Evolutionary conservation across 257 asterid species (phyloP).

Genomic region (Solanum verrucosum): DNA sequence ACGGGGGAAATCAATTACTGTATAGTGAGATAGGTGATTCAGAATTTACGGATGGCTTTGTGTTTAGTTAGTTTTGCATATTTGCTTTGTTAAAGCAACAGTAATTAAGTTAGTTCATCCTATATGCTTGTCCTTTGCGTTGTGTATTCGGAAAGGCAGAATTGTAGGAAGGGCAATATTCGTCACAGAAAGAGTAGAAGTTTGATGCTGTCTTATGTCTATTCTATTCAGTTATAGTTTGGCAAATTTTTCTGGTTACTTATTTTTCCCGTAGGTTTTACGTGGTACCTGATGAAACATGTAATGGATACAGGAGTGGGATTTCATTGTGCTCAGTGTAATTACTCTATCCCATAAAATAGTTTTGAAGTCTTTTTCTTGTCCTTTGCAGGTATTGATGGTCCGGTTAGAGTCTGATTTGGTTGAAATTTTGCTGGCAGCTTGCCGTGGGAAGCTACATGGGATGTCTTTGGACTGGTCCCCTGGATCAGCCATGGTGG

Average conservation of each 20-base stretch:
- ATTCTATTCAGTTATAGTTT: background rate
- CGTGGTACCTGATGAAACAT: background rate
- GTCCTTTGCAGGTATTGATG: constrained; percentile 60
- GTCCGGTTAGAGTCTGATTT: constrained; percentile 83
- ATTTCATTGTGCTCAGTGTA: background rate
- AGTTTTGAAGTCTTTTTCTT: background rate
- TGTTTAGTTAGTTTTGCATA: background rate
- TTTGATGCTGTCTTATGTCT: background rate
- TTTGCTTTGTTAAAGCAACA: background rate
- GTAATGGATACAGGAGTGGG: background rate
- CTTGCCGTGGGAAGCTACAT: constrained; percentile 61
- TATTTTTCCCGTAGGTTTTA: background rate
- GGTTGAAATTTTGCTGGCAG: constrained; percentile 67
- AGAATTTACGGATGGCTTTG: background rate
- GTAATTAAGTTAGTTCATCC: background rate
- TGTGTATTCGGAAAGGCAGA: background rate
- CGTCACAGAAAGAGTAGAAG: background rate
- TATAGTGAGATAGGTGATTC: background rate
- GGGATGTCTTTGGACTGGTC: constrained; percentile 68
- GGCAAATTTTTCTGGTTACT: background rate
- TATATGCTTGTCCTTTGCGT: background rate
- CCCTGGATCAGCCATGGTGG: constrained; percentile 86
- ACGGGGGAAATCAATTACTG: background rate
- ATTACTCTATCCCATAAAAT: background rate
- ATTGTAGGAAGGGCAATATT: background rate